phyloP scores from a whole-genome alignment of 129 eudicot genomes.

The Helianthus tuberosus region DNA sequence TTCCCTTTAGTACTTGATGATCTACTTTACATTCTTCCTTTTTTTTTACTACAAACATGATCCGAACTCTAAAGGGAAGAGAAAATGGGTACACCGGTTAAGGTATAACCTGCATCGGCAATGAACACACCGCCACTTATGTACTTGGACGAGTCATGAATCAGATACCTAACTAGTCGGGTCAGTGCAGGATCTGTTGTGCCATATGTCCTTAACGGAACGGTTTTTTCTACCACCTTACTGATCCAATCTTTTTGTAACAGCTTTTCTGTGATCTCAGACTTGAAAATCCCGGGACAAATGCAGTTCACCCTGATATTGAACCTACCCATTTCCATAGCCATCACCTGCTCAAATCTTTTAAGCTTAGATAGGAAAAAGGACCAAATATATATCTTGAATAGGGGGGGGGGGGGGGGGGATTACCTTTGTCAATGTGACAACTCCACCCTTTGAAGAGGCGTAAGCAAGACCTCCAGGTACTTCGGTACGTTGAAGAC shows the following conservation, averaged over 20 bases:
- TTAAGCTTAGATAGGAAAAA: background rate
- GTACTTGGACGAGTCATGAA: slow-evolving; percentile 31
- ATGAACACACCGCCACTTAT: slow-evolving; percentile 25
- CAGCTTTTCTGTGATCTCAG: slow-evolving; percentile 17
- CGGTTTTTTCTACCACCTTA: slow-evolving; percentile 6
- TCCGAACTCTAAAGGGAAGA: slow-evolving; percentile 22
- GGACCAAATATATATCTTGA: background rate
- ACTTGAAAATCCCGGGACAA: slow-evolving; percentile 23
- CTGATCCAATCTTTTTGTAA: slow-evolving; percentile 21
- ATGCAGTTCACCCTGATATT: slow-evolving; percentile 20
- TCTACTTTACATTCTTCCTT: too few relatives aligned
- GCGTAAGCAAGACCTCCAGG: slow-evolving; percentile 69
- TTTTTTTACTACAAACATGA: background rate
- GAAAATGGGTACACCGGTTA: slow-evolving; percentile 31
- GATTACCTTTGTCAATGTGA: slow-evolving; percentile 46
- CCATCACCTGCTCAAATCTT: slow-evolving; percentile 23
- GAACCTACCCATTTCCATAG: slow-evolving; percentile 24
- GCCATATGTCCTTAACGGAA: slow-evolving; percentile 19
- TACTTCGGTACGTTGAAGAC: slow-evolving; percentile 66
- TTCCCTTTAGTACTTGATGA: too few relatives aligned
- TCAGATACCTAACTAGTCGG: slow-evolving; percentile 20
- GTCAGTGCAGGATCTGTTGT: slow-evolving; percentile 28
- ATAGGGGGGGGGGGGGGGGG: too few relatives aligned
- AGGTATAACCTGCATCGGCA: slow-evolving; percentile 9
- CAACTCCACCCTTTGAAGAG: slow-evolving; percentile 63